phyloP scores from a whole-genome alignment of 176 grass and related monocot genomes.

The Oryza glumipatula region DNA sequence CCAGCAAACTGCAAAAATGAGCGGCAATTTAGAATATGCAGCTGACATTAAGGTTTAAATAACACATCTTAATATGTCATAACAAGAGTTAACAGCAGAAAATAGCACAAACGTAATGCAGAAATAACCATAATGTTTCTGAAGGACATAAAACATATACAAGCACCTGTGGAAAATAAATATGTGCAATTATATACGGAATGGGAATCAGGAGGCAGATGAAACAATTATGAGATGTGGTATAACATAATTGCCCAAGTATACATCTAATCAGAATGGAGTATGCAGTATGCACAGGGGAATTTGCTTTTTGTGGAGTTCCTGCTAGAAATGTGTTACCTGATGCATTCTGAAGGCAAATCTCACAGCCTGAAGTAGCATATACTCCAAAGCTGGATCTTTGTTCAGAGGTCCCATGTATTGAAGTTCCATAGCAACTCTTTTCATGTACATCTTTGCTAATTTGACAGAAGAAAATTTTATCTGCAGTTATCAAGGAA shows the following conservation, averaged over 20 bases:
- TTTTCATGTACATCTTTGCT: slow-evolving; percentile 96
- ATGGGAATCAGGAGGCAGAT: not conserved
- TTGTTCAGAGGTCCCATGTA: slow-evolving; percentile 88
- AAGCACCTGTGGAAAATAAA: not conserved
- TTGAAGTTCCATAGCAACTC: slow-evolving; percentile 92
- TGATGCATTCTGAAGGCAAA: slow-evolving; percentile 99
- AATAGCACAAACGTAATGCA: not conserved
- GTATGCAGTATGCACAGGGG: too few relatives aligned
- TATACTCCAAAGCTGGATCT: slow-evolving; percentile 94
- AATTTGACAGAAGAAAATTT: slow-evolving; percentile 97
- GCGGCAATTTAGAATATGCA: slow-evolving; percentile 8
- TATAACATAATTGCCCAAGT: not conserved
- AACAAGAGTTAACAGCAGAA: not conserved
- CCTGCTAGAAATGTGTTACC: slow-evolving; percentile 49
- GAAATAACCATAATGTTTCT: not conserved
- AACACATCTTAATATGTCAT: not conserved
- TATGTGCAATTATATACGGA: not conserved
- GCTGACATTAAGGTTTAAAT: not conserved
- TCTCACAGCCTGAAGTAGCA: slow-evolving; percentile 97
- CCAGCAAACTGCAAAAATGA: slow-evolving; percentile 79
- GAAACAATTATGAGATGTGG: not conserved
- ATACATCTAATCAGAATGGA: slow-evolving; percentile 9
- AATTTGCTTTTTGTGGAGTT: not conserved
- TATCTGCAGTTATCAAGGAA: slow-evolving; percentile 58
- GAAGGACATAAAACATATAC: slow-evolving; percentile 1